phyloP scores from a whole-genome alignment of 129 eudicot genomes.

The Chrysanthemum seticuspe region DNA sequence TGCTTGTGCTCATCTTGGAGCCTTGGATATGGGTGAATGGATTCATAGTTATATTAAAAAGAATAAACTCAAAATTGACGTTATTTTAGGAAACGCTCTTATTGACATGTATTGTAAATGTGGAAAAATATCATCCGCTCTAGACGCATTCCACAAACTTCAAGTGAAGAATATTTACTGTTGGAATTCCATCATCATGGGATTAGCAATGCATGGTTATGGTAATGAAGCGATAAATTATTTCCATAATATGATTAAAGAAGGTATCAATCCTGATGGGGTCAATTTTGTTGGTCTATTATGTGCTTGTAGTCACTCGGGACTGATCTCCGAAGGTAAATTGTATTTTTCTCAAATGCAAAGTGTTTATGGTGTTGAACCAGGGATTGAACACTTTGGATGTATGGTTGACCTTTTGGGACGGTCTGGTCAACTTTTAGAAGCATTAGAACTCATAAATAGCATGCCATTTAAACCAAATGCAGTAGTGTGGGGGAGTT shows the following conservation, averaged over 20 bases:
- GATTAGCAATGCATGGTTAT: slow-evolving; percentile 53
- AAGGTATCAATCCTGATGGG: slow-evolving; percentile 48
- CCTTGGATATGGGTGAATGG: slow-evolving; percentile 59
- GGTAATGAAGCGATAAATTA: slow-evolving; percentile 40
- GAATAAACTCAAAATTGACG: slow-evolving; percentile 41
- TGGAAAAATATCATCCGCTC: slow-evolving; percentile 45
- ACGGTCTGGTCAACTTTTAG: slow-evolving; percentile 52
- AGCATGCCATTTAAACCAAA: slow-evolving; percentile 54
- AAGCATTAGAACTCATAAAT: slow-evolving; percentile 47
- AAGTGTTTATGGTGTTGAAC: slow-evolving; percentile 42
- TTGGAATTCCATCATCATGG: slow-evolving; percentile 54
- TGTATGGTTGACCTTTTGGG: slow-evolving; percentile 74
- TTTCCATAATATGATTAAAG: slow-evolving; percentile 41
- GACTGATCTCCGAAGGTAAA: slow-evolving; percentile 47
- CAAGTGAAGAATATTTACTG: slow-evolving; percentile 43
- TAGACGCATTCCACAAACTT: slow-evolving; percentile 40
- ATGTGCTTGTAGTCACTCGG: slow-evolving; percentile 55
- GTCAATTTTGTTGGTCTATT: slow-evolving; percentile 52
- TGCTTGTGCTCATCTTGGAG: slow-evolving; percentile 59
- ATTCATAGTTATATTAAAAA: slow-evolving; percentile 35
- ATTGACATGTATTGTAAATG: slow-evolving; percentile 59
- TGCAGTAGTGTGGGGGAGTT: slow-evolving; percentile 57
- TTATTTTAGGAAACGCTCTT: slow-evolving; percentile 49
- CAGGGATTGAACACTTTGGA: slow-evolving; percentile 52
- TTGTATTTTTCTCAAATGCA: slow-evolving; percentile 45